These are phyloP conservation scores for sorghum (Sorghum bicolor) DNA, from an alignment of 176 grass and related monocot species.

Conservation along the genomic window Sorghum_bicolor_NCBIv3 NC_012871.2:71507501-71508000, in stretches of 20 bases:
- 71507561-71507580: slow-evolving; percentile 88
- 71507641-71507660: slow-evolving; percentile 93
- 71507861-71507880: slow-evolving; percentile 21
- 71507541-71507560: background rate
- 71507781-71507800: slow-evolving; percentile 92
- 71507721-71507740: background rate
- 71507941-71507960: slow-evolving; percentile 91
- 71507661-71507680: slow-evolving; percentile 57
- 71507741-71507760: slow-evolving; percentile 83
- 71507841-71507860: slow-evolving; percentile 46
- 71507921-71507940: background rate
- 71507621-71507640: slow-evolving; percentile 95
- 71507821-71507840: slow-evolving; percentile 93
- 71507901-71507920: background rate
- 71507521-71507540: slow-evolving; percentile 8
- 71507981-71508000: slow-evolving; percentile 96
- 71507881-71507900: background rate
- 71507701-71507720: slow-evolving; percentile 8
- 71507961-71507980: slow-evolving; percentile 97
- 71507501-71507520: slow-evolving; percentile 11
- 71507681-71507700: background rate
- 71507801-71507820: slow-evolving; percentile 97
- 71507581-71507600: slow-evolving; percentile 85
- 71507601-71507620: slow-evolving; percentile 97
- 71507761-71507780: slow-evolving; percentile 92